Evolutionary conservation across 1,284 basidiomycete species (phyloP), one percentile per base, ranked within the genome.

Genomic region (Coriolopsis trogii): DNA sequence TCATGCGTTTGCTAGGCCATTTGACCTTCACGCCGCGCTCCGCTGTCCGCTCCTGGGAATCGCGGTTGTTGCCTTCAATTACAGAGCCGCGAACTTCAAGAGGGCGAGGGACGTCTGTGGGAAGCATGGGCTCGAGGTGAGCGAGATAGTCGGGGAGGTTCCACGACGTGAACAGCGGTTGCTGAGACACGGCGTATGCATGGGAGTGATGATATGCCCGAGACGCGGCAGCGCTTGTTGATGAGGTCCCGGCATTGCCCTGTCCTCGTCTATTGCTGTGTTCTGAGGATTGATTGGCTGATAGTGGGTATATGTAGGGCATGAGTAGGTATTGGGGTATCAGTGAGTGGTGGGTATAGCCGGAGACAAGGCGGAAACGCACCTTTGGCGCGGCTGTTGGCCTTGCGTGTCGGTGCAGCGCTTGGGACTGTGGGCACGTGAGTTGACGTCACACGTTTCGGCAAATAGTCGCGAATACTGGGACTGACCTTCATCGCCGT

Each of bases 1-100:
- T 97, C 81, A 89, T 94, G 45, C 96, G 81, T 70, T 97, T 96
- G 57, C 85, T 84, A 0, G 96, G 96, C 86, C 93, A 99, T 62
- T 92, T 91, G 51, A 98, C 89, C 68, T 93, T 91, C 21, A 95
- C 93, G 1, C 94, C 91, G 34, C 93, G 80, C 69, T 98, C 95
- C 60, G 85, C 78, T 7, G 80, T 84, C 58, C 76, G 73, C 51
- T 87, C 85, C 18, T 77, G 53, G n/a, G 68, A 68, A 55, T 74
- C 72, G 55, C 70, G 66, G 56, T 75, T 73, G 48, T 36, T 71
- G 62, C 53, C 61, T 51, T 54, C 73, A 59, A 55, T 69, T 7
- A 67, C 67, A 3, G 73, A 70, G 41, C 73, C 76, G 49, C 84
- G 82, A 34, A 96, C 85, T 63, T 89, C 83, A 31, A 96, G 76